phyloP scores from a whole-genome alignment of 2,329 filamentous ascomycete genomes.

The Monilinia polystroma region DNA sequence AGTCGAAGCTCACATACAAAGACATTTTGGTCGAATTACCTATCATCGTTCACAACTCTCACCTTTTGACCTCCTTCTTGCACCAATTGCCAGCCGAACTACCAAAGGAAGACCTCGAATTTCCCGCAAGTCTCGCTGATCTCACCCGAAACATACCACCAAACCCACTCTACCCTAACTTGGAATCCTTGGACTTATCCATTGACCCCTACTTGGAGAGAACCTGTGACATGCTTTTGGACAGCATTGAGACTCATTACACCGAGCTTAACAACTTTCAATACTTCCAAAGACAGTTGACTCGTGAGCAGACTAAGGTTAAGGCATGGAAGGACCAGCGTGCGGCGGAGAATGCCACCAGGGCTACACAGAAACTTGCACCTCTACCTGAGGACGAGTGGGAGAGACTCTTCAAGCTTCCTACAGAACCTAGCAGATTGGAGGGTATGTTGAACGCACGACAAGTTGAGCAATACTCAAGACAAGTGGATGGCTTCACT shows the following conservation, averaged over 20 bases:
- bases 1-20: constrained; percentile 88
- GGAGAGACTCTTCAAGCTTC: constrained; percentile 97
- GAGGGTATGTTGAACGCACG: constrained; percentile 60
- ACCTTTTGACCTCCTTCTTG: constrained; percentile 91
- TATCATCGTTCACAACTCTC: constrained; percentile 90
- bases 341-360: constrained; percentile 88
- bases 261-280: constrained; percentile 99
- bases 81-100: constrained; percentile 80
- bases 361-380: constrained; percentile 81
- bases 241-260: constrained; percentile 97
- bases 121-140: constrained; percentile 76
- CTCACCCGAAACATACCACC: constrained; percentile 64
- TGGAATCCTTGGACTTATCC: constrained; percentile 80
- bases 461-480: constrained; percentile 96
- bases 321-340: constrained; percentile 95
- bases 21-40: constrained; percentile 92
- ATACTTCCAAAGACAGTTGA: constrained; percentile 90
- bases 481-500: constrained; percentile 95
- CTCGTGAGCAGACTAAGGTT: constrained; percentile 94
- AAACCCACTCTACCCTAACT: constrained; percentile 77
- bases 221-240: constrained; percentile 92
- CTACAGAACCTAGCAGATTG: constrained; percentile 81
- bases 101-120: constrained; percentile 64
- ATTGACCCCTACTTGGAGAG: constrained; percentile 98
- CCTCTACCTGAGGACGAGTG: constrained; percentile 95